phyloP scores from a whole-genome alignment of 257 asterid genomes.

The Knoxia roxburghii region DNA sequence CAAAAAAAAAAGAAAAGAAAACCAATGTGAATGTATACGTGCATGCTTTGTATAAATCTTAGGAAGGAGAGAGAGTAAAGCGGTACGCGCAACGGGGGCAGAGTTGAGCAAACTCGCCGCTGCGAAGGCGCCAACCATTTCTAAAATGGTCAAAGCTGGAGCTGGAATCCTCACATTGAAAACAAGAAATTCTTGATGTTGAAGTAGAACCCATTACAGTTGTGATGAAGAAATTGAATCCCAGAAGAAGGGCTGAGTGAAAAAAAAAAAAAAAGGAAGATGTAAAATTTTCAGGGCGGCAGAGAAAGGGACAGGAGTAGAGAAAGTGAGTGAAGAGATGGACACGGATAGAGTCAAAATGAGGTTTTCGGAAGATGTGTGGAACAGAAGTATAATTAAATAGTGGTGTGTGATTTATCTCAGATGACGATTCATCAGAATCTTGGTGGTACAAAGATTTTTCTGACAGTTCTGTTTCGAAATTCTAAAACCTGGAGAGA shows the following conservation, averaged over 20 bases:
- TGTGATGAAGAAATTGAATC: neutral
- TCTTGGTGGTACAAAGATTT: neutral
- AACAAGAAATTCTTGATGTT: slow-evolving; percentile 18
- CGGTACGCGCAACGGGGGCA: slow-evolving; percentile 36
- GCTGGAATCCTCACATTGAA: slow-evolving; percentile 27
- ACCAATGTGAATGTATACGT: slow-evolving; percentile 4
- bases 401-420: neutral
- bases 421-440: neutral
- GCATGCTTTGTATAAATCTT: neutral
- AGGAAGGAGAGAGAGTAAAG: neutral
- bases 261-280: neutral
- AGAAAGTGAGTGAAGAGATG: neutral
- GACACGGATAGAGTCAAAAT: neutral
- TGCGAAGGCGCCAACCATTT: slow-evolving; percentile 42
- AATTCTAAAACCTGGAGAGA: neutral
- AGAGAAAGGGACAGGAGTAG: slow-evolving; percentile 1
- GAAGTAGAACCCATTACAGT: slow-evolving; percentile 21
- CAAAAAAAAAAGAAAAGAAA: too few relatives aligned
- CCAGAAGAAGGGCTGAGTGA: neutral
- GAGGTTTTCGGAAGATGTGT: neutral
- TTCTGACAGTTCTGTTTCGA: neutral
- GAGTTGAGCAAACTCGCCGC: slow-evolving; percentile 36
- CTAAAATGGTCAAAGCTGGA: slow-evolving; percentile 25
- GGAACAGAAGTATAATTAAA: neutral
- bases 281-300: neutral